A percentile compares a stretch with the other conserved stretches of the same genome.
Evolutionary conservation across 2,329 filamentous ascomycete species (phyloP).

Genomic region (Hymenoscyphus linearis): DNA sequence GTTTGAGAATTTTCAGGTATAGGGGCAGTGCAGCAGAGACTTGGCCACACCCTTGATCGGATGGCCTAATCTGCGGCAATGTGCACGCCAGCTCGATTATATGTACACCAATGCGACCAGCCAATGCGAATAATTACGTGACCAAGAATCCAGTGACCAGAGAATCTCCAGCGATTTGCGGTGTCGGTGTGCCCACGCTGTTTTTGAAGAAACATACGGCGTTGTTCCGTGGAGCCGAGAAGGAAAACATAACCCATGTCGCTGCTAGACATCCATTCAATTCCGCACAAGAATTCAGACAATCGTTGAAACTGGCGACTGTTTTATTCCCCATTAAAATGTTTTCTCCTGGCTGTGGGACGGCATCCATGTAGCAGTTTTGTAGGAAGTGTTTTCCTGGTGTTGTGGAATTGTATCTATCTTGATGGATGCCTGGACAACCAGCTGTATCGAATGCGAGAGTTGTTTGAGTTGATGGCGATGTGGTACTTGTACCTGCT

Average conservation of each 20-base stretch:
- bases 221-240: constrained; percentile 13
- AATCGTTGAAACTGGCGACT: constrained; percentile 11
- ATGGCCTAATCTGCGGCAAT: neutral
- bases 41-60: neutral
- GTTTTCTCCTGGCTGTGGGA: constrained; percentile 7
- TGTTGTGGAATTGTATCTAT: constrained; percentile 12
- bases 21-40: neutral
- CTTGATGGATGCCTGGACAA: constrained; percentile 18
- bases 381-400: constrained; percentile 14
- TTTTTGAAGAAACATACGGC: constrained; percentile 22
- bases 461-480: constrained; percentile 11
- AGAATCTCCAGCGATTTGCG: neutral
- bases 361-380: constrained; percentile 15
- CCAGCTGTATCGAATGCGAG: constrained; percentile 17
- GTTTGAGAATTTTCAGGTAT: neutral
- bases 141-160: constrained; percentile 3
- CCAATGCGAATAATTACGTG: neutral
- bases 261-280: constrained; percentile 17
- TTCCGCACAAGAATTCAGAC: constrained; percentile 17
- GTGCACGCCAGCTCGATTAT: neutral
- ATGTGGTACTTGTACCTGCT: constrained; percentile 6
- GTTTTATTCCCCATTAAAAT: constrained; percentile 18
- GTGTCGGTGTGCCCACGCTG: neutral
- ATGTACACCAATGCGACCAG: neutral
- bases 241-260: constrained; percentile 23